Evolutionary conservation across 2,329 filamentous ascomycete genomes (phyloP), one percentile per base, ranked within the genome.

Genomic region (Bipolaris oryzae): DNA sequence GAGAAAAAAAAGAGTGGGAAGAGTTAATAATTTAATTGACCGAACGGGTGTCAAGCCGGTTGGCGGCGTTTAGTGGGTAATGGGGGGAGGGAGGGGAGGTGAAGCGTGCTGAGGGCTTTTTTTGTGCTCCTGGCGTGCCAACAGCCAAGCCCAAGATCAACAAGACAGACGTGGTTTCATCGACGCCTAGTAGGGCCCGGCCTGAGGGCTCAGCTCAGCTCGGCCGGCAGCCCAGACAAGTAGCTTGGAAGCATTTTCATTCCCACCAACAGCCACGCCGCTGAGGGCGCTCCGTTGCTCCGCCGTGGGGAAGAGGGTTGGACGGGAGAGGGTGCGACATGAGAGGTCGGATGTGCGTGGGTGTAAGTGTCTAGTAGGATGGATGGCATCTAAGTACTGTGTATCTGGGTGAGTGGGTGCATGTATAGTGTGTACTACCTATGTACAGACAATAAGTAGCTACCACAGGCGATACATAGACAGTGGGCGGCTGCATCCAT

Each of bases 131-230:
- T 42, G n/a, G n/a, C 25, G 42, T 55, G 55, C 47, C 52, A 47
- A 50, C 28, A 11, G 66, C 64, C 64, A 68, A 67, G 64, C 50
- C 51, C 9, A 39, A 50, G 66, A 68, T 67, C 64, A 62, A 54
- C 63, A 58, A 51, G 45, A 52, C 60, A 46, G 60, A 46, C 34
- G 53, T 58, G 16, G 70, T 71, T 72, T 70, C 70, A 71, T 68
- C 63, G 62, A 66, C 50, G 61, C 64, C 64, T 71, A 59, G 60
- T 71, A 59, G 62, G 49, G 34, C 28, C 45, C 39, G 44, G 33
- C 28, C 28, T 13, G 10, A 31, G 28, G 28, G 28, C 35, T 20
- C 41, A 60, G 55, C 59, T 53, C 56, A 49, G 56, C 23, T 31
- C 50, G 31, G 39, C 9, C 38, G 18, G 23, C 20, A 23, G 38